These are phyloP conservation scores for Podaxis sp. DNA, from an alignment of 768 basidiomycete species.

Conservation along the genomic window DNA sequence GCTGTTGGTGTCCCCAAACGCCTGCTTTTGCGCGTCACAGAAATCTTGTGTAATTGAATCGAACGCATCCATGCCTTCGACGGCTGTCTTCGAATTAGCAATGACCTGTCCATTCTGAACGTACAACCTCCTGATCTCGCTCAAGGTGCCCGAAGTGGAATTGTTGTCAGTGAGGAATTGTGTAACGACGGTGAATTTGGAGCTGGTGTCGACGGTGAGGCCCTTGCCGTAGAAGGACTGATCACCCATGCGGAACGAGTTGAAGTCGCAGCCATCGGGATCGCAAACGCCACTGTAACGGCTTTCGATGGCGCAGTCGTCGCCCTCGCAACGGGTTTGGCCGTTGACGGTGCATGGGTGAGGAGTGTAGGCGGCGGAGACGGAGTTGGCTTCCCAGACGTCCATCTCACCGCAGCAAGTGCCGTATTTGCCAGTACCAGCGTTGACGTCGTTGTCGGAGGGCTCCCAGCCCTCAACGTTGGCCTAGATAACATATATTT, in stretches of 20 bases:
- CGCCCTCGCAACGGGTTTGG: conserved; percentile 21
- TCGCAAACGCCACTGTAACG: conserved; percentile 22
- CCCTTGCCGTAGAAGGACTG: conserved; percentile 22
- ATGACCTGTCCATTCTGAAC: conserved; percentile 24
- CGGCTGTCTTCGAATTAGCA: conserved; percentile 20
- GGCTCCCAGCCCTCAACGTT: conserved; percentile 22
- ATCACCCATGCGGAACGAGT: conserved; percentile 24
- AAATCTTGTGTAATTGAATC: conserved; percentile 21
- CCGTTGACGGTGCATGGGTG: conserved; percentile 23
- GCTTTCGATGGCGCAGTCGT: conserved; percentile 15
- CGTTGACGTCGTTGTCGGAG: conserved; percentile 21
- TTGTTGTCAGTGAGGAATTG: conserved; percentile 24
- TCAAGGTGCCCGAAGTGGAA: conserved; percentile 21
- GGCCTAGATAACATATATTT: conserved; percentile 11
- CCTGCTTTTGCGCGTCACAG: conserved; percentile 17
- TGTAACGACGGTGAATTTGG: conserved; percentile 26
- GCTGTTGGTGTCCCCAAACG: conserved; percentile 21
- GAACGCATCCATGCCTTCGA: conserved; percentile 12
- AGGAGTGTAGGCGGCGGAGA: conserved; percentile 23
- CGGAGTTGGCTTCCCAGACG: conserved; percentile 27
- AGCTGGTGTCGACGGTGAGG: conserved; percentile 23
- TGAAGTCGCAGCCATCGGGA: conserved; percentile 25
- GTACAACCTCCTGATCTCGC: conserved; percentile 23
- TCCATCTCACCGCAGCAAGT: conserved; percentile 27
- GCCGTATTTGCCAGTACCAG: conserved; percentile 22